A percentile compares a stretch with the other conserved stretches of the same genome.
Evolutionary conservation across 2,329 filamentous ascomycete genomes (phyloP).

Genomic region (Apiospora marii): DNA sequence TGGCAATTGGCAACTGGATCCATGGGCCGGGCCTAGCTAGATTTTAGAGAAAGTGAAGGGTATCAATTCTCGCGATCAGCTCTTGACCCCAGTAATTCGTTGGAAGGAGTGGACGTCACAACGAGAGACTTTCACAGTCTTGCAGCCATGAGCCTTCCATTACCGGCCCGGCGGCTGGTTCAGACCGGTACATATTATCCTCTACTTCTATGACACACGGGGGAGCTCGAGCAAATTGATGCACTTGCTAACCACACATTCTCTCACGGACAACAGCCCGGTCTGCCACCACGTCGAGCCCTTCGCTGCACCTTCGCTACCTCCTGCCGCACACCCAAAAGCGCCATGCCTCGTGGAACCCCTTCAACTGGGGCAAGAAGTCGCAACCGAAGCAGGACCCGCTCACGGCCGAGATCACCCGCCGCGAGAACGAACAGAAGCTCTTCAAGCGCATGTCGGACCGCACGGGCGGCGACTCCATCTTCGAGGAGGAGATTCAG

Average conservation of each 20-base stretch:
- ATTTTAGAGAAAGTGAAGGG: slow-evolving; percentile 5
- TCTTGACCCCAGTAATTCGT: neutral
- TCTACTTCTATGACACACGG: neutral
- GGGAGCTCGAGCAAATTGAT: neutral
- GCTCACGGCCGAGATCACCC: slow-evolving; percentile 41
- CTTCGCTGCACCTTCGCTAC: slow-evolving; percentile 36
- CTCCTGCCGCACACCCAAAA: slow-evolving; percentile 43
- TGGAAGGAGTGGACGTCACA: slow-evolving; percentile 19
- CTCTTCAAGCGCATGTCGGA: slow-evolving; percentile 52
- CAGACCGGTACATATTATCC: slow-evolving; percentile 59
- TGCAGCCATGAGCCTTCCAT: slow-evolving; percentile 68
- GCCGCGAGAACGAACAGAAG: slow-evolving; percentile 51
- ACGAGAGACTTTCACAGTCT: slow-evolving; percentile 2
- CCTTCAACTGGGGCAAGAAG: slow-evolving; percentile 48
- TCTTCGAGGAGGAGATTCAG: slow-evolving; percentile 68
- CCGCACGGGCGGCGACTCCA: slow-evolving; percentile 59
- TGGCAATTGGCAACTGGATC: slow-evolving; percentile 7
- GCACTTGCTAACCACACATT: neutral
- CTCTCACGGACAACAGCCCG: slow-evolving; percentile 29
- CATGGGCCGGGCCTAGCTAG: neutral
- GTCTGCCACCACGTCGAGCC: slow-evolving; percentile 31
- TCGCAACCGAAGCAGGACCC: slow-evolving; percentile 33
- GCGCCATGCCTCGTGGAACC: slow-evolving; percentile 52
- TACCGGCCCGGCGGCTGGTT: slow-evolving; percentile 68
- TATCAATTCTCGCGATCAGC: slow-evolving; percentile 20